Evolutionary conservation across 2,329 filamentous ascomycete species (phyloP), one percentile per base, ranked within the genome.

Genomic region (Pestalotiopsis sp.): DNA sequence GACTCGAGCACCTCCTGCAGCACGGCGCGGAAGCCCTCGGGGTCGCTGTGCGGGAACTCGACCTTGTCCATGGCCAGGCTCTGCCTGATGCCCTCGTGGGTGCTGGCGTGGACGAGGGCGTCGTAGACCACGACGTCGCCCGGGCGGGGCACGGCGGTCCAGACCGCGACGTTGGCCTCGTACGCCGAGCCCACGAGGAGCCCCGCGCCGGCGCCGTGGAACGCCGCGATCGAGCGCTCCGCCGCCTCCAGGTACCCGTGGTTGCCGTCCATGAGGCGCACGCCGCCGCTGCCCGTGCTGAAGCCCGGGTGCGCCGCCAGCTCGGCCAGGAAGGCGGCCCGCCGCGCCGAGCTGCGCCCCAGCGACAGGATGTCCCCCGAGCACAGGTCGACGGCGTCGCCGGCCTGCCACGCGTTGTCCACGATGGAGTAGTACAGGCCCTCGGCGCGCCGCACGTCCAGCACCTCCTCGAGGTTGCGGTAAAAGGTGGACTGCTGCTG

Each of bases 301-400:
- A 64, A 62, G 23, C 14, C 59, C n/a, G 39, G 60, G n/a, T 61
- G 59, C 25, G 36, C 25, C 9, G 62, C 58, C 3, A 91, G 77
- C 74, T 87, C 85, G 6, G 80, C 67, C 9, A 89, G 77, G 70
- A 84, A 90, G 1, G 80, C 78, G 3, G 78, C 65, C 4, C 84
- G 84, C n/a, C 89, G 82, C 4, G 76, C 75, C 0, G 80, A 74
- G 7, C 83, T 86, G 1, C 79, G 83, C 1, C 82, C 85, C 3
- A 92, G 80, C 0, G 88, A 90, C 12, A 92, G 83, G 70, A 91
- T 90, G 76, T 92, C 90, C 76, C 90, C 91, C 61, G 88, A 90
- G 1, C 87, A 90, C 74, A 92, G 91, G 77, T 92, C 60, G 9
- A 52, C 20, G n/a, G 45, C 45, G 17, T 52, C 20, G 45, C 45